A percentile compares a stretch with the other conserved stretches of the same genome.
Evolutionary conservation across 768 basidiomycete genomes (phyloP).

Genomic region (Tulasnella calospora): DNA sequence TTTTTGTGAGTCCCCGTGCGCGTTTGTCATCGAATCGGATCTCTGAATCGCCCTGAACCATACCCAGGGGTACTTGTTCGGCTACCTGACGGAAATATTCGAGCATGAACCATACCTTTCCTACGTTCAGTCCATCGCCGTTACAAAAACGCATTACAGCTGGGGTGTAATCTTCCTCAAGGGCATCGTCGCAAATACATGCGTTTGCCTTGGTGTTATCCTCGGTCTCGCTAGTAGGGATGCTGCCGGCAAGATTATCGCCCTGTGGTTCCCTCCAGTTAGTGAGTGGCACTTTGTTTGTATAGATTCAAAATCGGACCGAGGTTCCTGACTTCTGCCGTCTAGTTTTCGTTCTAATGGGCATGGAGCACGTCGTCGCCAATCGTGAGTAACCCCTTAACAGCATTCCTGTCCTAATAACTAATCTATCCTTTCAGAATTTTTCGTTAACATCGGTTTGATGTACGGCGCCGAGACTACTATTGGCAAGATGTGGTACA

Average conservation of each 20-base stretch:
- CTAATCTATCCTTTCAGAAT: constrained; percentile 23
- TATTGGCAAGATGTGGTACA: constrained; percentile 29
- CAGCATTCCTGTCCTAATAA: background rate
- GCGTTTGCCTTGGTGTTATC: constrained; percentile 30
- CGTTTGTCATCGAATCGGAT: background rate
- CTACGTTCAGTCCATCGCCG: constrained; percentile 26
- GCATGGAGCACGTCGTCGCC: constrained; percentile 29
- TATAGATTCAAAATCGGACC: background rate
- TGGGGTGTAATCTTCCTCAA: constrained; percentile 30
- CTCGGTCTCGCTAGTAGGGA: constrained; percentile 29
- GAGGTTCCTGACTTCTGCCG: background rate
- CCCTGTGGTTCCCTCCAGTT: constrained; percentile 30
- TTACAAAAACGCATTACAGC: constrained; percentile 25
- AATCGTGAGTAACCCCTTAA: constrained; percentile 24
- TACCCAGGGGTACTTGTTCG: constrained; percentile 27
- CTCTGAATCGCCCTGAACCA: background rate
- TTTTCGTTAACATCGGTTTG: constrained; percentile 29
- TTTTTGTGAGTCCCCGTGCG: background rate
- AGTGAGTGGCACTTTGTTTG: constrained; percentile 20
- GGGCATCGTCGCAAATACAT: constrained; percentile 29
- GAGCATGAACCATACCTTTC: constrained; percentile 27
- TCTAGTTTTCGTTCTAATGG: constrained; percentile 1
- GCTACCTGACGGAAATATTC: constrained; percentile 28
- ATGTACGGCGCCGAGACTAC: constrained; percentile 29
- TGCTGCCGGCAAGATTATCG: constrained; percentile 29